Evolutionary conservation across 2,329 filamentous ascomycete species (phyloP).

Genomic region (Talaromyces sp.): DNA sequence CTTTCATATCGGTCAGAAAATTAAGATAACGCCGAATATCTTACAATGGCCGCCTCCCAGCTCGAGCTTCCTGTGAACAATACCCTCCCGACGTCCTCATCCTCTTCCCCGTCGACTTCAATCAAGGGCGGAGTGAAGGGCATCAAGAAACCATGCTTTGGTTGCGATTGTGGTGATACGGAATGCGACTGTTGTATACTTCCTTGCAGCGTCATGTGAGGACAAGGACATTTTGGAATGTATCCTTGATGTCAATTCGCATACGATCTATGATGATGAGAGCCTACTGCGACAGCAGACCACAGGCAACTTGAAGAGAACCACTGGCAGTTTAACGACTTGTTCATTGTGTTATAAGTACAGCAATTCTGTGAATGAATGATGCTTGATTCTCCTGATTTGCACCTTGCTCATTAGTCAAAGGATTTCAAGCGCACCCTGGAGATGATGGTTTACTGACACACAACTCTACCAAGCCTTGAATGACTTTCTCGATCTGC

Average conservation of each 20-base stretch:
- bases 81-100: slow-evolving; percentile 33
- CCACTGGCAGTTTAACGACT: neutral
- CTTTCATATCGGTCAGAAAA: neutral
- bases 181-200: slow-evolving; percentile 40
- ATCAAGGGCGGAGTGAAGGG: slow-evolving; percentile 39
- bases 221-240: too few relatives aligned
- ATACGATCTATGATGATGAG: neutral
- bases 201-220: slow-evolving; percentile 39
- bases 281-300: neutral
- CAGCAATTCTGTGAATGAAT: neutral
- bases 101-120: slow-evolving; percentile 26
- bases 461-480: neutral
- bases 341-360: neutral
- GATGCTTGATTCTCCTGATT: neutral
- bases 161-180: slow-evolving; percentile 41
- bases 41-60: neutral
- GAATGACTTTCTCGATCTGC: neutral
- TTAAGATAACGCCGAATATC: neutral
- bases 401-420: neutral
- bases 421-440: neutral
- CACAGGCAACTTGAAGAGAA: neutral
- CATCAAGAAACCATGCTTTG: slow-evolving; percentile 40
- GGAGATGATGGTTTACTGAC: neutral
- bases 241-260: neutral
- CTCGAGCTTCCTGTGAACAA: slow-evolving; percentile 26